Evolutionary conservation across 2,329 filamentous ascomycete genomes (phyloP).

Genomic region (Colletotrichum melonis): DNA sequence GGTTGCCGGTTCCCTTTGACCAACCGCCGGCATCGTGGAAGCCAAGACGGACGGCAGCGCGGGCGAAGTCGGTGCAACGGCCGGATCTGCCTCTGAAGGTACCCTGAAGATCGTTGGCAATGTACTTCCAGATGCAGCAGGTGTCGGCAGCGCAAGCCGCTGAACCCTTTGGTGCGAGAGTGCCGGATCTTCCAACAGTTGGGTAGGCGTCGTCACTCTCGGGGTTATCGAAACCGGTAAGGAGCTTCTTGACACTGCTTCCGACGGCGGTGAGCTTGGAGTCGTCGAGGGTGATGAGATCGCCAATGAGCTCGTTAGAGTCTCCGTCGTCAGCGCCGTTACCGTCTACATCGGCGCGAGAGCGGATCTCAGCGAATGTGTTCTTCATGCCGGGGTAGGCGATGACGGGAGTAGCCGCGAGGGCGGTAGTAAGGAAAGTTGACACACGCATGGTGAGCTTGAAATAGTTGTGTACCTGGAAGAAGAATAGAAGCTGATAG

Average conservation of each 20-base stretch:
- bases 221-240: constrained; percentile 44
- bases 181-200: neutral
- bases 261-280: constrained; percentile 48
- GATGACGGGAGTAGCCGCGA: constrained; percentile 29
- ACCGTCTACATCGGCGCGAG: constrained; percentile 28
- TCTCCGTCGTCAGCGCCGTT: constrained; percentile 20
- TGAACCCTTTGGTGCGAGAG: constrained; percentile 40
- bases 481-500: neutral
- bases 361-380: constrained; percentile 36
- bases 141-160: constrained; percentile 49
- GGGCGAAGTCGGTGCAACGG: constrained; percentile 55
- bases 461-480: neutral
- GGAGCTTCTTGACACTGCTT: constrained; percentile 50
- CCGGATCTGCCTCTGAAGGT: constrained; percentile 50
- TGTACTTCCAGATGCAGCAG: constrained; percentile 58
- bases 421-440: constrained; percentile 25
- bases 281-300: constrained; percentile 46
- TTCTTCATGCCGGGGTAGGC: constrained; percentile 37
- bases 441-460: constrained; percentile 40
- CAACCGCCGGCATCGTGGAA: constrained; percentile 61
- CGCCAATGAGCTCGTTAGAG: constrained; percentile 46
- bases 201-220: constrained; percentile 39
- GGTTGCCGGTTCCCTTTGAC: constrained; percentile 47
- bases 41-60: constrained; percentile 57
- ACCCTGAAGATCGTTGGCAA: constrained; percentile 50